Evolutionary conservation across 495 filamentous ascomycete genomes (phyloP), one percentile per base, ranked within the genome.

Genomic region (Neurospora sp.): DNA sequence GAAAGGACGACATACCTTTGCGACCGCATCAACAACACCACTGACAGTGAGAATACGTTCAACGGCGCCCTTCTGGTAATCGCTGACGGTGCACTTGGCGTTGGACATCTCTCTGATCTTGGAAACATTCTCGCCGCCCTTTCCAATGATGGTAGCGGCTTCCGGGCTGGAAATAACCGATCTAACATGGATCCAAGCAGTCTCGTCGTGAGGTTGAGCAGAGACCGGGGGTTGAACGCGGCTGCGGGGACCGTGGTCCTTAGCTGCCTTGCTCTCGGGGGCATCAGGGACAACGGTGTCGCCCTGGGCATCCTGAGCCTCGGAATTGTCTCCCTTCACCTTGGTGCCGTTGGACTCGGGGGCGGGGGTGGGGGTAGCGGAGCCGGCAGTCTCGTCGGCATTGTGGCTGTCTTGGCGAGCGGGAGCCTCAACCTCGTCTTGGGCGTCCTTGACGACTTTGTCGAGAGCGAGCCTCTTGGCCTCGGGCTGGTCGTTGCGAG

Each of bases 61-160:
- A 38, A 98, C 94, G 41, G 96, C 95, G 75, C 96, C 96, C 76
- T 96, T 92, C 77, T 95, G 90, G 78, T 98, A 99, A 80, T 99
- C 96, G 84, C 94, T 97, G 75, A 99, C 94, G 40, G 96, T 98
- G 84, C 96, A 98, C 83, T 98, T 98, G 74, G 96, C 96, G 76
- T 91, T 92, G 10, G 96, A 96, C 84, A 94, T 85, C 78, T 90
- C 91, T 72, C 96, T 90, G 75, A 98, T 97, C 81, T 94, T 90
- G 73, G 94, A 94, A 71, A 99, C 96, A 80, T 99, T 99, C 84
- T 99, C 96, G 78, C 96, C 96, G 77, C 94, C 94, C 85, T 98
- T 99, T 73, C 96, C 96, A 84, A 99, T 99, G 70, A 97, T 92
- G 70, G 96, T 99, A 37, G 96, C 96, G 75, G 96, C 96, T 82